phyloP scores from a whole-genome alignment of 345 rosid genomes.

The Turnera subulata region DNA sequence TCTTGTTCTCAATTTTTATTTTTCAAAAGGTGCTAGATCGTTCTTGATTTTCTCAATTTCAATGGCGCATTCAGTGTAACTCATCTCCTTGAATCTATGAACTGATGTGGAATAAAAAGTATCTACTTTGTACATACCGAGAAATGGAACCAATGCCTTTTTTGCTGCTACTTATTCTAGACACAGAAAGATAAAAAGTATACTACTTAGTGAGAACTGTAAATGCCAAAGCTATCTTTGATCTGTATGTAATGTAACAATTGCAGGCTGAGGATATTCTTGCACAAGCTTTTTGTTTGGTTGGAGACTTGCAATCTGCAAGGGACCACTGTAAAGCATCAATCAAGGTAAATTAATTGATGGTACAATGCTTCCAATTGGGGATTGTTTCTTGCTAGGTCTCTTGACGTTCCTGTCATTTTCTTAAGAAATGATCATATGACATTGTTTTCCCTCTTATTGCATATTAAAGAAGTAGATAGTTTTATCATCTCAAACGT shows the following conservation, averaged over 20 bases:
- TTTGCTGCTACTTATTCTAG: too few species aligned
- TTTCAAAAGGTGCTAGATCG: neutral
- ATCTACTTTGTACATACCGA: too few species aligned
- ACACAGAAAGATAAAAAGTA: too few species aligned
- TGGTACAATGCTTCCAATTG: neutral
- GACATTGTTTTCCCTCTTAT: neutral
- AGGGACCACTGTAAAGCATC: constrained; percentile 62
- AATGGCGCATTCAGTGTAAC: neutral
- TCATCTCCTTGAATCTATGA: neutral
- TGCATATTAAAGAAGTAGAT: too few species aligned
- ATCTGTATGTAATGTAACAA: neutral
- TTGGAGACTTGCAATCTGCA: constrained; percentile 52
- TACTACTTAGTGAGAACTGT: too few species aligned
- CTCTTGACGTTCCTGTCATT: neutral
- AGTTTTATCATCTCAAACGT: neutral
- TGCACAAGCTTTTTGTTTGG: constrained; percentile 61
- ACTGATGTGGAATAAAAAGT: too few species aligned
- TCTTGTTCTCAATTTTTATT: constrained; percentile 4
- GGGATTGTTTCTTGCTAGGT: neutral
- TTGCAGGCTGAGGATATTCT: constrained; percentile 68
- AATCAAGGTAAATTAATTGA: constrained; percentile 38
- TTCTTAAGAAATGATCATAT: neutral
- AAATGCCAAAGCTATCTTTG: neutral
- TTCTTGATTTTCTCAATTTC: neutral
- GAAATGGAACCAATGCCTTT: too few species aligned